Base-by-base conservation (phyloP, 371 early-diverging fungal species). In the Paraphysoderma sedebokerense region DNA sequence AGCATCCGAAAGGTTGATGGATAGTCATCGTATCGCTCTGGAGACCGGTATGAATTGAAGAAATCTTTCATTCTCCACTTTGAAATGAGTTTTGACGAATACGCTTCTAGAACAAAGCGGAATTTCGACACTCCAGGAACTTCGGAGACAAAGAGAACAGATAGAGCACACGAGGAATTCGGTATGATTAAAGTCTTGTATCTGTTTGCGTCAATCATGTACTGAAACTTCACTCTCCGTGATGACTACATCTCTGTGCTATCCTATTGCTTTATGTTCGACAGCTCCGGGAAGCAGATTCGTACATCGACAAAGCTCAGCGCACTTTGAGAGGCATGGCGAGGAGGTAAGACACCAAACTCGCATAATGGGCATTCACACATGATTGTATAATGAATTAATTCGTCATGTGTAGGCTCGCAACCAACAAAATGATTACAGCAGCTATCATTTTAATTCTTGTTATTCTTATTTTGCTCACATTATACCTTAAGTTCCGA, bases 301-400 rank as follows among this genome's bases (percentile, higher is more conserved):
- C 81, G 12, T 81, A 81, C 58, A 82, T 95, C 44, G 83, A 89
- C 55, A 79, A 81, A 54, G 85, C 87, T 28, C 81, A 82, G 38
- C 77, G 86, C 38, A 84, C 89, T 3, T 66, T 95, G 26, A 80
- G 80, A 58, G 76, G 75, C 37, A 95, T 95, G 96, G 84, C 87
- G 8, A 73, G 87, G 47, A 70, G 87, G 90, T 91, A 74, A 69
- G 68, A 45, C 31, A 47, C 38, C 24, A 9, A 2, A 6, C 2
- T 37, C 31, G 17, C 30, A 20, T 39, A 33, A 31, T 20, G 15
- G 33, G 29, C 26, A 30, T 23, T 38, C 32, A 20, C 23, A 29
- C 30, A 44, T n/a, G 11, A 48, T 15, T 30, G 19, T 30, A 17
- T 9, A 13, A 24, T 26, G 44, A 28, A 41, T 7, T 22, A 12